Evolutionary conservation across 768 basidiomycete genomes (phyloP).

Genomic region (Astraeus odoratus): DNA sequence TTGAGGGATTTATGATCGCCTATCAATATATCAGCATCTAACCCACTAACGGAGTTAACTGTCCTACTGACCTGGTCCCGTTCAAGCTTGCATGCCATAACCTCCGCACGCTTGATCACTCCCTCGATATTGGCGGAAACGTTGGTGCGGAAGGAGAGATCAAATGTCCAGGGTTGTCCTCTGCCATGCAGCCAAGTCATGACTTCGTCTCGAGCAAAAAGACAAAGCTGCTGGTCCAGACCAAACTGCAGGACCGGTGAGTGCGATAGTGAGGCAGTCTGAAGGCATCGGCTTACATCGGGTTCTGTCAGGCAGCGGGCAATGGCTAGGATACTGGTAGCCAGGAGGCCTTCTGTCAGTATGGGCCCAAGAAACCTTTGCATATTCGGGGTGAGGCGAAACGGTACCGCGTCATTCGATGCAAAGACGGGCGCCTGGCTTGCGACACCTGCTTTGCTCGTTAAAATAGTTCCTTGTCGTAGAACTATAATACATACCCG

Average conservation of each 20-base stretch:
- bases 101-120: constrained; percentile 74
- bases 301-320: constrained; percentile 86
- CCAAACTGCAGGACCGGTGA: constrained; percentile 55
- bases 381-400: constrained; percentile 95
- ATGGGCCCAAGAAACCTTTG: constrained; percentile 88
- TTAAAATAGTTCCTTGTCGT: background rate
- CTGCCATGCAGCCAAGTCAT: constrained; percentile 62
- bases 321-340: constrained; percentile 85
- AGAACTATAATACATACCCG: constrained; percentile 42
- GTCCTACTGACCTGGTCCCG: constrained; percentile 75
- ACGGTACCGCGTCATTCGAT: constrained; percentile 85
- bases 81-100: constrained; percentile 81
- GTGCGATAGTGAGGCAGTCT: background rate
- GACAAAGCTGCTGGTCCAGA: constrained; percentile 83
- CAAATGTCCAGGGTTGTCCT: constrained; percentile 50
- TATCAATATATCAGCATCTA: background rate
- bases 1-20: constrained; percentile 16
- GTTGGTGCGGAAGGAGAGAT: constrained; percentile 51
- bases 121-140: constrained; percentile 56
- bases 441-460: constrained; percentile 17
- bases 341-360: constrained; percentile 84
- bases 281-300: constrained; percentile 48
- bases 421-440: constrained; percentile 55
- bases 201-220: constrained; percentile 93
- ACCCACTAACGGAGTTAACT: background rate